Evolutionary conservation across 1,139 yeast genomes (phyloP).

Genomic region (Pichia norvegensis): DNA sequence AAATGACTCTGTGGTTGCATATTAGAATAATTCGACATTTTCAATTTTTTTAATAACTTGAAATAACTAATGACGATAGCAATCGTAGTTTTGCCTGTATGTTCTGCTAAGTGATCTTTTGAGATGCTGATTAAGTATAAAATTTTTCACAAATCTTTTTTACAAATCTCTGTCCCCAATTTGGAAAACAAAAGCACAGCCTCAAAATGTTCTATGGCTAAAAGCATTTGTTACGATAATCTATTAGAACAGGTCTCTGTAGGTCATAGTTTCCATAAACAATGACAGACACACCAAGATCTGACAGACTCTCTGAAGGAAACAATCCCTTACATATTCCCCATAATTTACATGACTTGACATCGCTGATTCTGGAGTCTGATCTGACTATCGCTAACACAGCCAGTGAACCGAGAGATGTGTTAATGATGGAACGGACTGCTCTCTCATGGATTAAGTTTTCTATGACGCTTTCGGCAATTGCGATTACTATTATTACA

Average conservation of each 20-base stretch:
- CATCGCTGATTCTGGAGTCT: conserved; percentile 4
- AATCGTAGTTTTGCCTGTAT: no score
- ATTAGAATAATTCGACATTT: conserved; percentile 48
- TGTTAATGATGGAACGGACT: conserved; percentile 53
- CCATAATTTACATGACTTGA: background rate
- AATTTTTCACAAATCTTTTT: background rate
- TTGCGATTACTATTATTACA: conserved; percentile 46
- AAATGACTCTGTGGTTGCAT: conserved; percentile 29
- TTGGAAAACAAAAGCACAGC: no score
- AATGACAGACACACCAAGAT: background rate
- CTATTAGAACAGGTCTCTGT: no score
- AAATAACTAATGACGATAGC: no score
- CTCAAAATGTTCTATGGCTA: no score
- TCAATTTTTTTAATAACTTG: background rate
- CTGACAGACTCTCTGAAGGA: background rate
- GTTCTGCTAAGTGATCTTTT: no score
- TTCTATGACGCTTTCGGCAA: conserved; percentile 41
- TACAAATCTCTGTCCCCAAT: no score
- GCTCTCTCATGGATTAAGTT: conserved; percentile 47
- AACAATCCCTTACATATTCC: background rate
- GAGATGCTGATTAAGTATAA: background rate
- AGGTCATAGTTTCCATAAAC: no score
- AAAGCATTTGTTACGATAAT: no score
- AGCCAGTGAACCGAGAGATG: conserved; percentile 54
- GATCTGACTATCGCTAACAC: conserved; percentile 35